A percentile compares a stretch with the other conserved stretches of the same genome.
These are phyloP conservation scores for Neurospora sp. DNA, from an alignment of 495 filamentous ascomycete genomes.

Conservation along the genomic window DNA sequence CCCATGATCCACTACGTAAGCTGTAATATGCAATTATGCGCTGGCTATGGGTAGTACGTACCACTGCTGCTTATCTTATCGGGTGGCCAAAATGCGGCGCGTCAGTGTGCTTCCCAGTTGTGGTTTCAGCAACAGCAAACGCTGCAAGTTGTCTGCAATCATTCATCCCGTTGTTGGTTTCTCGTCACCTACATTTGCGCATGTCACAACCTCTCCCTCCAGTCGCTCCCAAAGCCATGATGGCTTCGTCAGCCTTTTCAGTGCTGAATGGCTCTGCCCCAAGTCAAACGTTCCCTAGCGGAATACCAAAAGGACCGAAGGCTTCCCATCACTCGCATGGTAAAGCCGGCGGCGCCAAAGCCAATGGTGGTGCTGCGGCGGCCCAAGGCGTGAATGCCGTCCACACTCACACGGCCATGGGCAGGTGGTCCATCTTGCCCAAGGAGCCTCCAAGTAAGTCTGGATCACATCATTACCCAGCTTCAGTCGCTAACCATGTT, in stretches of 20 bases:
- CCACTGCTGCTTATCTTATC: background rate
- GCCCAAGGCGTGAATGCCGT: conserved; percentile 5
- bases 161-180: background rate
- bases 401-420: conserved; percentile 61
- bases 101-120: background rate
- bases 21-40: background rate
- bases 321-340: background rate
- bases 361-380: background rate
- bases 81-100: background rate
- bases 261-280: background rate
- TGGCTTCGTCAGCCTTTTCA: background rate
- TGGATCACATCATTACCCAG: background rate
- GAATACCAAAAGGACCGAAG: background rate
- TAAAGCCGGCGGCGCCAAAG: conserved; percentile 8
- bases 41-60: background rate
- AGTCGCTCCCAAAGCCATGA: background rate
- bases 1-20: background rate
- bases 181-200: background rate
- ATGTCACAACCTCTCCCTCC: background rate
- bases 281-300: background rate
- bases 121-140: background rate
- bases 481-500: conserved; percentile 6
- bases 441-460: conserved; percentile 53
- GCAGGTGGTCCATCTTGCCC: conserved; percentile 69
- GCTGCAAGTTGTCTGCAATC: background rate